A percentile compares a stretch with the other conserved stretches of the same genome.
phyloP scores from a whole-genome alignment of 2,329 filamentous ascomycete species.

The Microdochium bolleyi region DNA sequence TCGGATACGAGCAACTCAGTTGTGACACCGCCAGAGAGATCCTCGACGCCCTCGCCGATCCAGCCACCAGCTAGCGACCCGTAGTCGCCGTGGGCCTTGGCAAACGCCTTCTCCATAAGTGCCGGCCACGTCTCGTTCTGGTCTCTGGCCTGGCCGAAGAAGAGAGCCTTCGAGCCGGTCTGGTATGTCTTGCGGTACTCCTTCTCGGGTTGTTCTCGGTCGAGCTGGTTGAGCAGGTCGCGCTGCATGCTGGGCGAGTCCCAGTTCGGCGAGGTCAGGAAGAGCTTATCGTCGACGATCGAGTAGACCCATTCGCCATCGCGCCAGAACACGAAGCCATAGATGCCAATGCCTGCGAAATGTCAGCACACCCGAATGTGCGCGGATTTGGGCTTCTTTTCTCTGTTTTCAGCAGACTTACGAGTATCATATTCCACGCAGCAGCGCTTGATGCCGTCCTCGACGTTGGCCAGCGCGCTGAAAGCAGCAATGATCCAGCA shows the following conservation, averaged over 20 bases:
- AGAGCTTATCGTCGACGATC: slow-evolving; percentile 87
- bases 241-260: slow-evolving; percentile 71
- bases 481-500: slow-evolving; percentile 79
- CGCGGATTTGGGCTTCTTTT: neutral
- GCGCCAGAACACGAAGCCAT: slow-evolving; percentile 82
- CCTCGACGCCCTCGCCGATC: slow-evolving; percentile 52
- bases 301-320: slow-evolving; percentile 90
- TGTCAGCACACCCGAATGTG: slow-evolving; percentile 14
- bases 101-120: slow-evolving; percentile 74
- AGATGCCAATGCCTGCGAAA: slow-evolving; percentile 64
- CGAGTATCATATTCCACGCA: slow-evolving; percentile 68
- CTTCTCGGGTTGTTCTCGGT: slow-evolving; percentile 63
- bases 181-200: slow-evolving; percentile 66
- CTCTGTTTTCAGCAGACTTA: slow-evolving; percentile 24
- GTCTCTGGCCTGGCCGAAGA: slow-evolving; percentile 69
- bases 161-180: slow-evolving; percentile 67
- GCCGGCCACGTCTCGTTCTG: slow-evolving; percentile 79
- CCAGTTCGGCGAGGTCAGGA: slow-evolving; percentile 73
- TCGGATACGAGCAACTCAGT: slow-evolving; percentile 61
- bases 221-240: slow-evolving; percentile 66
- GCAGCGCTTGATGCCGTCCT: slow-evolving; percentile 60
- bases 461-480: slow-evolving; percentile 67
- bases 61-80: slow-evolving; percentile 63
- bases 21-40: slow-evolving; percentile 62
- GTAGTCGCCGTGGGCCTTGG: slow-evolving; percentile 77